Base-by-base conservation (phyloP, 148 eudicot genomes). In the Euryodendron excelsum region DNA sequence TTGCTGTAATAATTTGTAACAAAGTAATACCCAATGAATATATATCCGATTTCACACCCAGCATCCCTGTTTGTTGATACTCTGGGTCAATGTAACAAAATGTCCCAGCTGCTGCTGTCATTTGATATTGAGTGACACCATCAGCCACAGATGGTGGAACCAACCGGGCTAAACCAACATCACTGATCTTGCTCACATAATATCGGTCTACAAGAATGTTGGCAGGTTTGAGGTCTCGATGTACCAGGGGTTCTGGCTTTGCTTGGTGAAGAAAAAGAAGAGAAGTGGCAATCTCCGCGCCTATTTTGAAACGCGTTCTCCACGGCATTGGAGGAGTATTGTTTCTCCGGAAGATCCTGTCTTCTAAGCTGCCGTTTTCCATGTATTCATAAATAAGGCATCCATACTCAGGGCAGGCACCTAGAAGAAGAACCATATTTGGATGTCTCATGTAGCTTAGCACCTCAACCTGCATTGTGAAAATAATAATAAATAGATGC, bases 1-100 rank as follows among this genome's bases (percentile, higher is more conserved):
- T 89, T 2, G 90, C 94, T 39, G 97, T 94, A 53, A 94, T 71
- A 21, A 92, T 61, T 60, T 94, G 97, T 53, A 94, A 87, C 67
- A 94, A 75, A 73, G 88, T 68, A 2, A 94, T 83, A 0, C 98
- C 98, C 5, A 94, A 60, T 3, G 98, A 94, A 76, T 92, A 94
- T 27, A 94, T 68, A 62, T 94, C 98, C 0, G 97, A 94, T 78
- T 90, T 89, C 34, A 88, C 88, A 28, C 93, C 86, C 14, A 94
- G 82, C 82, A 78, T 76, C 0, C 98, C 98, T 0, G 96, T 90
- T 78, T 90, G 96, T 78, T 94, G 98, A 59, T 94, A 94, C 84
- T 94, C 98, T 0, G 96, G 98, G 67, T 92, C 98, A 1, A 94
- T 94, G 90, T 94, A 94, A 75, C 94, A 94, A 44, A 94, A 91